Conservation (phyloP, 2,329 filamentous ascomycete species). For the Alternaria hordeiaustralica region DNA sequence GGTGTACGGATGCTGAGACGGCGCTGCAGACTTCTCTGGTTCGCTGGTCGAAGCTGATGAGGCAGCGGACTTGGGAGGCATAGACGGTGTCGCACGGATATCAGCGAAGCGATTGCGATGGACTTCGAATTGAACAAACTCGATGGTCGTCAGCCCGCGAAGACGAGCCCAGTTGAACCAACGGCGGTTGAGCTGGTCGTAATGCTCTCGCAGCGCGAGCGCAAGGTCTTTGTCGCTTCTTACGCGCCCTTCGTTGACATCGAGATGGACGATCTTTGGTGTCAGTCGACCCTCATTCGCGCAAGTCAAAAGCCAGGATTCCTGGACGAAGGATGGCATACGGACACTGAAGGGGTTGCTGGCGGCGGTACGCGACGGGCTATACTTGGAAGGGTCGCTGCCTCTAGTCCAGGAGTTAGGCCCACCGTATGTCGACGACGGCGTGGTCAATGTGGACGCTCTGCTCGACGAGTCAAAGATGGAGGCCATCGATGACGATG, state of each 20-base stretch:
- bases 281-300: conserved; percentile 47
- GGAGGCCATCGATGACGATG: conserved; percentile 34
- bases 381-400: conserved; percentile 29
- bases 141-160: conserved; percentile 46
- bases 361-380: conserved; percentile 27
- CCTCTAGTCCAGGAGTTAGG: conserved; percentile 25
- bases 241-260: conserved; percentile 41
- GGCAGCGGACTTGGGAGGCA: conserved; percentile 35
- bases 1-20: conserved; percentile 40
- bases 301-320: conserved; percentile 48
- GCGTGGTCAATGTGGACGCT: conserved; percentile 36
- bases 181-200: conserved; percentile 40
- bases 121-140: conserved; percentile 51
- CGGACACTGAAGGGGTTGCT: conserved; percentile 35
- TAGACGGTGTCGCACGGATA: conserved; percentile 46
- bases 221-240: conserved; percentile 47
- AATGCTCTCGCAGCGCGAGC: conserved; percentile 41
- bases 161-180: conserved; percentile 44
- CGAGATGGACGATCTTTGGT: conserved; percentile 48
- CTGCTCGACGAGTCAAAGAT: conserved; percentile 36
- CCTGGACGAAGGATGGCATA: conserved; percentile 26
- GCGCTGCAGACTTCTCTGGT: conserved; percentile 18
- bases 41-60: conserved; percentile 14
- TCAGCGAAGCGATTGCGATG: conserved; percentile 51
- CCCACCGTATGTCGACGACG: conserved; percentile 36